Evolutionary conservation across 352 stramenopile species (phyloP).

Genomic region (Phytophthora colocasiae): DNA sequence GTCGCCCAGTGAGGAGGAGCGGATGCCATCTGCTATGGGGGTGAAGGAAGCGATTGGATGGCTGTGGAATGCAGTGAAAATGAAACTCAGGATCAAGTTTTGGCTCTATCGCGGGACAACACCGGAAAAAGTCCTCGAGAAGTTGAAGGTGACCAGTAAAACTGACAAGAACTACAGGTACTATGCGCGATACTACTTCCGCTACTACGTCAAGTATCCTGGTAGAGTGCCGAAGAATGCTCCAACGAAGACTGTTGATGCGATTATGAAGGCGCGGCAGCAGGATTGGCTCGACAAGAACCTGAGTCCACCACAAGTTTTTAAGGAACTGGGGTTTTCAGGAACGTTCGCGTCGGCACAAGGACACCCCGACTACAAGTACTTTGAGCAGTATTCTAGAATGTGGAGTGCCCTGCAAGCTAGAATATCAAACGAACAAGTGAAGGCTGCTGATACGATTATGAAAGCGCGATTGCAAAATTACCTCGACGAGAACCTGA

Average conservation of each 20-base stretch:
- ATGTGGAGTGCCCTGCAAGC: conserved; percentile 19
- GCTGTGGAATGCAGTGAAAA: conserved; percentile 14
- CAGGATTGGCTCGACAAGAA: conserved; percentile 3
- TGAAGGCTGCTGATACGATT: background rate
- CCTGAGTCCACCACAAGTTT: conserved; percentile 19
- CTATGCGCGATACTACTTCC: conserved; percentile 30
- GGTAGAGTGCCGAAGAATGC: conserved; percentile 7
- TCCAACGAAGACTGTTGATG: conserved; percentile 3
- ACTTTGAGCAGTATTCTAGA: conserved; percentile 13
- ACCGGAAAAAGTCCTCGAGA: conserved; percentile 16
- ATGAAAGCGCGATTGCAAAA: conserved; percentile 15
- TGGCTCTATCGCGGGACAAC: conserved; percentile 11
- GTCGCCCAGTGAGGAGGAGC: background rate
- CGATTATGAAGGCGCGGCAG: conserved; percentile 20
- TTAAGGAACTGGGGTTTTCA: conserved; percentile 17
- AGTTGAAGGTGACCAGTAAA: conserved; percentile 12
- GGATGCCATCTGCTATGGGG: background rate
- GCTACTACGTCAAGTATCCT: conserved; percentile 28
- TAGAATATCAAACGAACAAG: background rate
- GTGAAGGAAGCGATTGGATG: background rate
- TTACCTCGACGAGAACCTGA: conserved; percentile 11
- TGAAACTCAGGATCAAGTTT: conserved; percentile 15
- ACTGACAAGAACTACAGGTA: conserved; percentile 32
- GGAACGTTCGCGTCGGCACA: conserved; percentile 9
- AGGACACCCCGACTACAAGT: conserved; percentile 14